phyloP scores from a whole-genome alignment of 768 basidiomycete species.

The Holtermanniella nyarrowii region DNA sequence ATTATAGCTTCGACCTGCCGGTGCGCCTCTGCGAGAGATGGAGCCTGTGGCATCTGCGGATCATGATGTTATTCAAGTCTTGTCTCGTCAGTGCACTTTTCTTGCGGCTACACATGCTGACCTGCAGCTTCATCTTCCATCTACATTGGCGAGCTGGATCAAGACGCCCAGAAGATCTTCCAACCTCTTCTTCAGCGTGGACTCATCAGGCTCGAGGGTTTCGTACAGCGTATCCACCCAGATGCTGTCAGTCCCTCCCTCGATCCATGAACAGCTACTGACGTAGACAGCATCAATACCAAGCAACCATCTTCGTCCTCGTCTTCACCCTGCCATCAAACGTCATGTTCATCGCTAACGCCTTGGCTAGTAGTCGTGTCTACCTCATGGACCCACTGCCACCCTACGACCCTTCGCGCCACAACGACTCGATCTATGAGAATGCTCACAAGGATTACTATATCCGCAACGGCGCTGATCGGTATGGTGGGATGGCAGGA shows the following conservation, averaged over 20 bases:
- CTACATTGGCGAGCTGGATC: slow-evolving; percentile 37
- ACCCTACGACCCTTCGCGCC: slow-evolving; percentile 51
- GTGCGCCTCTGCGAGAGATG: slow-evolving; percentile 8
- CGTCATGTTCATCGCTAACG: slow-evolving; percentile 67
- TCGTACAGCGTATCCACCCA: slow-evolving; percentile 27
- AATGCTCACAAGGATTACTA: slow-evolving; percentile 59
- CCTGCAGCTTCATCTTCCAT: slow-evolving; percentile 12
- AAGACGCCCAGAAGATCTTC: slow-evolving; percentile 13
- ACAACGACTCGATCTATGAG: slow-evolving; percentile 56
- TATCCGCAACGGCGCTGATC: slow-evolving; percentile 1
- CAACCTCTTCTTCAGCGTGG: slow-evolving; percentile 28
- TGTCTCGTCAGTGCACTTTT: slow-evolving; percentile 19
- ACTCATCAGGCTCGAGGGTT: slow-evolving; percentile 38
- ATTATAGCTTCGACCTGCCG: slow-evolving; percentile 13
- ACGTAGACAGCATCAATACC: slow-evolving; percentile 22
- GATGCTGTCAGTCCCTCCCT: slow-evolving; percentile 23
- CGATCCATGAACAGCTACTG: slow-evolving; percentile 25
- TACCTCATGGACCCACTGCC: slow-evolving; percentile 71
- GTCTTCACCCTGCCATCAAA: slow-evolving; percentile 93
- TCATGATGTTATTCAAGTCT: slow-evolving; percentile 21
- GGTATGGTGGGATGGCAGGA: neutral
- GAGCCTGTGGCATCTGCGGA: slow-evolving; percentile 3
- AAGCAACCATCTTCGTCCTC: slow-evolving; percentile 66
- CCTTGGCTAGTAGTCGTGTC: slow-evolving; percentile 57
- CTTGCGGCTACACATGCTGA: slow-evolving; percentile 1